Evolutionary conservation across 2,329 filamentous ascomycete genomes (phyloP).

Genomic region (Fusarium sp.): DNA sequence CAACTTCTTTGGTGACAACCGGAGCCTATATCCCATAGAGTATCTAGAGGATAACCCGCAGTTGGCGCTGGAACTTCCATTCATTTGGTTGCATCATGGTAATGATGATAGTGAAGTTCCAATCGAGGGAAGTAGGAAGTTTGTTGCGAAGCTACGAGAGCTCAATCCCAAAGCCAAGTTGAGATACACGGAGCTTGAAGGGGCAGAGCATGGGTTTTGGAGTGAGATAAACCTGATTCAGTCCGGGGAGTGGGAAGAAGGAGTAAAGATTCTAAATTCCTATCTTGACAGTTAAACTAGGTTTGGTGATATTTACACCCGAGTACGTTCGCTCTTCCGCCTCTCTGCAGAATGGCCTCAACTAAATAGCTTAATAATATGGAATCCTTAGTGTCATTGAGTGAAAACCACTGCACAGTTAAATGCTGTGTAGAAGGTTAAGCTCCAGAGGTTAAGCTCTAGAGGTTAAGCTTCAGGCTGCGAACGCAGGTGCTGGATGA

Average conservation of each 20-base stretch:
- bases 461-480: too few species aligned
- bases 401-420: too few species aligned
- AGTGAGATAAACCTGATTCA: background rate
- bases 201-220: background rate
- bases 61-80: background rate
- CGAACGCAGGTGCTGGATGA: too few species aligned
- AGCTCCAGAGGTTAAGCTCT: too few species aligned
- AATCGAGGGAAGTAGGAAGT: background rate
- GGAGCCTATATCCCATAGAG: background rate
- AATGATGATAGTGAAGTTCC: background rate
- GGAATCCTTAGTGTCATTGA: too few species aligned
- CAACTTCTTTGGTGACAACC: background rate
- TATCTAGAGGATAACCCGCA: background rate
- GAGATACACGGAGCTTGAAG: background rate
- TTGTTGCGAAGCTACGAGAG: background rate
- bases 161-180: background rate
- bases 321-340: background rate
- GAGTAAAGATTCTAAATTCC: background rate
- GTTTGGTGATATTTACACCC: background rate
- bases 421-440: too few species aligned
- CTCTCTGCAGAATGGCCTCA: too few species aligned
- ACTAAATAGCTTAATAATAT: too few species aligned
- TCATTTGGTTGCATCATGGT: background rate
- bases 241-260: background rate
- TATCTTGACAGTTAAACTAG: background rate